Evolutionary conservation across 345 rosid species (phyloP).

Genomic region (Moricandia moricandioides): DNA sequence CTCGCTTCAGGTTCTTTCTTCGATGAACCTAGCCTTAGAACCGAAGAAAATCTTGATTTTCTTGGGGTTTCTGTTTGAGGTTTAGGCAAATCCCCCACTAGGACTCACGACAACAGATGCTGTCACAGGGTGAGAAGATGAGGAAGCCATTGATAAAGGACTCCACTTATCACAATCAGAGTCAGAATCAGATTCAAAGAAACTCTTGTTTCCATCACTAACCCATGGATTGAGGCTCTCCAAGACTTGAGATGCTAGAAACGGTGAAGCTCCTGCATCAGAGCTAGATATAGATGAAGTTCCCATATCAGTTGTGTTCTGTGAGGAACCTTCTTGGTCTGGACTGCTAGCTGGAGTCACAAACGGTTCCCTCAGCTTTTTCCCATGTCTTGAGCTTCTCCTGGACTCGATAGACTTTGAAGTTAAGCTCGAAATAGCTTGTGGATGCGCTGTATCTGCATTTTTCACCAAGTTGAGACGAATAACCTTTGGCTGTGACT

Average conservation of each 20-base stretch:
- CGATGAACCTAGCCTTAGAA: constrained; percentile 48
- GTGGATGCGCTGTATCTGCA: constrained; percentile 49
- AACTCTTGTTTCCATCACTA: constrained; percentile 47
- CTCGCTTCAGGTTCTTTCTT: constrained; percentile 53
- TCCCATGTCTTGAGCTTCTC: constrained; percentile 38
- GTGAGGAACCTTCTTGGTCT: constrained; percentile 39
- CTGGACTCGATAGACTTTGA: constrained; percentile 37
- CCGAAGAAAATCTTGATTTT: constrained; percentile 43
- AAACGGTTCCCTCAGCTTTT: constrained; percentile 60
- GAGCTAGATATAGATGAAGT: constrained; percentile 90
- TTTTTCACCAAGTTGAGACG: constrained; percentile 83
- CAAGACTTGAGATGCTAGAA: constrained; percentile 36
- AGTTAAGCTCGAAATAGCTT: constrained; percentile 32
- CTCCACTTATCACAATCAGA: constrained; percentile 56
- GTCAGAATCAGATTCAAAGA: constrained; percentile 65
- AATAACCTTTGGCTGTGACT: constrained; percentile 81
- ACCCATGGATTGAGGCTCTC: constrained; percentile 19
- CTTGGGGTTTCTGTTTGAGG: constrained; percentile 40
- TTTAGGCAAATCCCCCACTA: constrained; percentile 38
- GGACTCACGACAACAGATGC: constrained; percentile 50
- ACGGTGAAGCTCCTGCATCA: constrained; percentile 85
- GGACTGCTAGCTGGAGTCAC: constrained; percentile 87
- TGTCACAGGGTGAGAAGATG: constrained; percentile 11
- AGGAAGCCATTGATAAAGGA: constrained; percentile 49
- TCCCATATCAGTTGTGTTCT: constrained; percentile 65